These are phyloP conservation scores for Stemphylium lycopersici DNA, from an alignment of 2,329 filamentous ascomycete genomes.

Conservation along the genomic window DNA sequence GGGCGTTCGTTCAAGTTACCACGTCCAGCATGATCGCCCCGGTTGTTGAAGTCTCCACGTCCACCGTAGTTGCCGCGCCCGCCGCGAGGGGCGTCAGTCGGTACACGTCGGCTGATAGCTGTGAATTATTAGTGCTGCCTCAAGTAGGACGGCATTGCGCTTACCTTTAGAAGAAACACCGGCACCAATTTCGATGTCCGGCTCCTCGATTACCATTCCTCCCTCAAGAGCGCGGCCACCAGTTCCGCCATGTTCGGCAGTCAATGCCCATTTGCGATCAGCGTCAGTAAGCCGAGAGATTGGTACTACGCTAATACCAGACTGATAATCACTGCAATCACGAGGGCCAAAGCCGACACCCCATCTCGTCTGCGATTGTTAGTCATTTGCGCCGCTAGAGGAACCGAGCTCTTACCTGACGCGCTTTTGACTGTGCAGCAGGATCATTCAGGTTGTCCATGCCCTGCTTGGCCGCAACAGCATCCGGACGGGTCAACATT, in stretches of 20 bases:
- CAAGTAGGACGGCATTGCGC: background rate
- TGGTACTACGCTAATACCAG: conserved; percentile 90
- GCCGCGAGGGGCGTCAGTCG: conserved; percentile 38
- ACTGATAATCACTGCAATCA: conserved; percentile 95
- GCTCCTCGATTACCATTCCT: conserved; percentile 92
- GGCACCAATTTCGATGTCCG: conserved; percentile 97
- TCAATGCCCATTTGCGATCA: conserved; percentile 96
- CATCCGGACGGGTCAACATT: conserved; percentile 90
- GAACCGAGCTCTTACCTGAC: conserved; percentile 42
- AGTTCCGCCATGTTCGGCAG: conserved; percentile 89
- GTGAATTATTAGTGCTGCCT: conserved; percentile 16
- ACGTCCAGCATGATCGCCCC: conserved; percentile 21
- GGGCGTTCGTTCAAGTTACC: conserved; percentile 16
- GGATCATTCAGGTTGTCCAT: conserved; percentile 81
- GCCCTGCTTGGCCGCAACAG: conserved; percentile 79
- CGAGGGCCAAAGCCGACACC: conserved; percentile 96
- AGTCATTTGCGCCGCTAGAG: conserved; percentile 16
- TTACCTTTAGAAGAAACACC: conserved; percentile 91
- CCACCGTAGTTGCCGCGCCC: conserved; percentile 17
- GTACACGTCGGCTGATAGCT: conserved; percentile 48
- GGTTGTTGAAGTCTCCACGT: conserved; percentile 7
- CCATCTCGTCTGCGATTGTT: conserved; percentile 78
- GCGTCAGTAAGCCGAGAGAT: conserved; percentile 93
- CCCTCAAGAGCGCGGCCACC: conserved; percentile 80
- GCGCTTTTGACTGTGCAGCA: conserved; percentile 70